These are phyloP conservation scores for Butyriboletus loyo DNA, from an alignment of 768 basidiomycete species.

Conservation along the genomic window DNA sequence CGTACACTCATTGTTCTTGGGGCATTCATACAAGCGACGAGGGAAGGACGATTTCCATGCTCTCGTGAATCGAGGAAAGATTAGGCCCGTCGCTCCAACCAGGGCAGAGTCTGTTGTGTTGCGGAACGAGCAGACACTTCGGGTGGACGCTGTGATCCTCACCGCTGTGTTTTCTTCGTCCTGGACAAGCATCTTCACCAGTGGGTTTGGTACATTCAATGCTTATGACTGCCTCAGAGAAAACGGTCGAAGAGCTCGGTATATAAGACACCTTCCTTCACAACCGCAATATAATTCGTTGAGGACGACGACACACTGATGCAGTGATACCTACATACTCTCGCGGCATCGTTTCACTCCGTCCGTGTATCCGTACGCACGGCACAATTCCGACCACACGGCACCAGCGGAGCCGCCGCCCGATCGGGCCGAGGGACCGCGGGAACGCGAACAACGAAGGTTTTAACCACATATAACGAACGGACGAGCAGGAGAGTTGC, in stretches of 20 bases:
- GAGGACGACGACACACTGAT: no score
- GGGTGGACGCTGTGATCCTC: conserved; percentile 49
- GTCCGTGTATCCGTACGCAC: no score
- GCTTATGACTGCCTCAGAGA: conserved; percentile 31
- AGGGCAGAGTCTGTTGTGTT: conserved; percentile 37
- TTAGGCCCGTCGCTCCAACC: conserved; percentile 30
- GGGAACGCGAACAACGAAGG: no score
- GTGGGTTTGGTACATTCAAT: conserved; percentile 19
- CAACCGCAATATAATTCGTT: no score
- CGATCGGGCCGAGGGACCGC: no score
- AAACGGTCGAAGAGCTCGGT: conserved; percentile 49
- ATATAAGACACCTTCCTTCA: conserved; percentile 38
- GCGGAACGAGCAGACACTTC: conserved; percentile 39
- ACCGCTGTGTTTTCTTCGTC: conserved; percentile 61
- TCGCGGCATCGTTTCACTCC: no score
- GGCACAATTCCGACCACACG: no score
- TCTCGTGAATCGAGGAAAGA: conserved; percentile 48
- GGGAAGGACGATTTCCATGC: conserved; percentile 51
- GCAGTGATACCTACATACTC: no score
- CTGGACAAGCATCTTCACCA: conserved; percentile 44
- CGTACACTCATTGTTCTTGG: conserved; percentile 42
- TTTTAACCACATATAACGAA: no score
- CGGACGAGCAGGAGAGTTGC: no score
- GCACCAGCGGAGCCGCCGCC: no score
- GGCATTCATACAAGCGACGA: conserved; percentile 47